phyloP scores from a whole-genome alignment of 192 early-diverging fungal genomes.

The Helicostylum pulchrum region DNA sequence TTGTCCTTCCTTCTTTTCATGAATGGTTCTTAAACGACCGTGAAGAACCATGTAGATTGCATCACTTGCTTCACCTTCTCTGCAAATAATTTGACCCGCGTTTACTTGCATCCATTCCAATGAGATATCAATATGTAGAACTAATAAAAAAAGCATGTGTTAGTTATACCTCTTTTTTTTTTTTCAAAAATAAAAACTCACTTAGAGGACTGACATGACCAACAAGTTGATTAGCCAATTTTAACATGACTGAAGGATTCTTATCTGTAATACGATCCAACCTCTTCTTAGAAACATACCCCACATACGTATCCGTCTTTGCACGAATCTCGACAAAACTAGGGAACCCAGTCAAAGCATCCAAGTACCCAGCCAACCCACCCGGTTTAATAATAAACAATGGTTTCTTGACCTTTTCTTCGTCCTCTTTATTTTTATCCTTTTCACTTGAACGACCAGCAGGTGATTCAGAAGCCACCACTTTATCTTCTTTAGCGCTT shows the following conservation, averaged over 20 bases:
- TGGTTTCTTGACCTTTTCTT: slow-evolving; percentile 31
- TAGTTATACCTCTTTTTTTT: too few relatives aligned
- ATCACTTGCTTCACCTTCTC: slow-evolving; percentile 82
- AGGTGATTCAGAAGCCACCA: slow-evolving; percentile 31
- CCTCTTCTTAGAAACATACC: slow-evolving; percentile 78
- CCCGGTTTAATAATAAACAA: slow-evolving; percentile 81
- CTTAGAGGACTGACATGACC: slow-evolving; percentile 75
- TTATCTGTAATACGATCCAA: slow-evolving; percentile 83
- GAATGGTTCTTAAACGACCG: slow-evolving; percentile 88
- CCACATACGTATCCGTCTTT: slow-evolving; percentile 78
- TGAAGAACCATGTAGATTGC: slow-evolving; percentile 91
- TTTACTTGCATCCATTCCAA: slow-evolving; percentile 94
- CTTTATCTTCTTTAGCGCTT: slow-evolving; percentile 1
- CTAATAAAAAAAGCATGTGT: slow-evolving; percentile 18
- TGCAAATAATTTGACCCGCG: slow-evolving; percentile 90
- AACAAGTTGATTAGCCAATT: slow-evolving; percentile 85
- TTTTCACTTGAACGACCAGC: slow-evolving; percentile 22
- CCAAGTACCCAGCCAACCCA: slow-evolving; percentile 88
- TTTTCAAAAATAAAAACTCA: slow-evolving; percentile 24
- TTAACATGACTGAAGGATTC: slow-evolving; percentile 80
- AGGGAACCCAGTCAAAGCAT: slow-evolving; percentile 87
- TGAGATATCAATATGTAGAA: slow-evolving; percentile 78
- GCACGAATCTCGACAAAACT: slow-evolving; percentile 84
- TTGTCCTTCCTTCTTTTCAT: slow-evolving; percentile 57
- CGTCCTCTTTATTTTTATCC: background rate